Conservation (phyloP, 306 rosid genomes). For the Cucurbita pepo region DNA sequence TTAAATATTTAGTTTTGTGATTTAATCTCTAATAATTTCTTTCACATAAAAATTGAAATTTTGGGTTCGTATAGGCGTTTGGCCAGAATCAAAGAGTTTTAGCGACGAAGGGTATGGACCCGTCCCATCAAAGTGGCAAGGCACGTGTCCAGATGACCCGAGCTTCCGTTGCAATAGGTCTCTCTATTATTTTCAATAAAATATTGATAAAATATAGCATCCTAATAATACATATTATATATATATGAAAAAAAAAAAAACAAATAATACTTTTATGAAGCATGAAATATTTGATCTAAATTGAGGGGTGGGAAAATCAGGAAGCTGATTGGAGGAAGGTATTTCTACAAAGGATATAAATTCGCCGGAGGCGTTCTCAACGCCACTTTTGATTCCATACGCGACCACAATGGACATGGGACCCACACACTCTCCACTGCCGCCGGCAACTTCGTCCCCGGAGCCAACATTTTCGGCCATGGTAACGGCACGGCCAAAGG, state of each 20-base stretch:
- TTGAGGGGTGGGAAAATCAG: neutral
- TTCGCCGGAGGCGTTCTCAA: neutral
- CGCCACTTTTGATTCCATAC: neutral
- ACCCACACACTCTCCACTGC: neutral
- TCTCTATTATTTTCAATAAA: too few relatives aligned
- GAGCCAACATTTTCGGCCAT: neutral
- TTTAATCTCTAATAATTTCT: neutral
- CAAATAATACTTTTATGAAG: too few relatives aligned
- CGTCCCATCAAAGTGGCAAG: neutral
- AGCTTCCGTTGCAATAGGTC: neutral
- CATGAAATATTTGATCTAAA: neutral
- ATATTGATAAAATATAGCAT: too few relatives aligned
- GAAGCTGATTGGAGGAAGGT: neutral
- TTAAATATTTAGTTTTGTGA: too few relatives aligned
- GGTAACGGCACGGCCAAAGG: conserved; percentile 1
- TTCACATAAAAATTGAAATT: neutral
- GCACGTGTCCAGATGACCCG: neutral
- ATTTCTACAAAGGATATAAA: neutral
- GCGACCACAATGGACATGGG: neutral
- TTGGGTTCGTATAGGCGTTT: neutral
- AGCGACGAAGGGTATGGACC: neutral
- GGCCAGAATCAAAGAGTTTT: neutral
- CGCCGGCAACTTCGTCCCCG: neutral
- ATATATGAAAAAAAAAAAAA: too few relatives aligned
- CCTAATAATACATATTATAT: too few relatives aligned